Percentiles rank a stretch among this genome's conserved stretches.
phyloP scores from a whole-genome alignment of 192 early-diverging fungal species.

The Geranomyces michiganensis region DNA sequence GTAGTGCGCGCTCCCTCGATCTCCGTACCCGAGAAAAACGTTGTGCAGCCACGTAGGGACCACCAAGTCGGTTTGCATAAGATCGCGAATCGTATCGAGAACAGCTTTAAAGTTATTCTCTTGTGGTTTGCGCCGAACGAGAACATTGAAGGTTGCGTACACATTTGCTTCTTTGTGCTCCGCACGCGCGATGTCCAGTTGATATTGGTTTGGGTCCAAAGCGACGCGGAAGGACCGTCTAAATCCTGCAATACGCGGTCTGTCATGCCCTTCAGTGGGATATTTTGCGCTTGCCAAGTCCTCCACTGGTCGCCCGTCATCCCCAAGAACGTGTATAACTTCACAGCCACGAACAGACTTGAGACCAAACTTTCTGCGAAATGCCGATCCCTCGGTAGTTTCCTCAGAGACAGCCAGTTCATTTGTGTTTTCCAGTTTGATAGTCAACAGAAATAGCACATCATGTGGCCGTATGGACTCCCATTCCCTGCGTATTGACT shows the following conservation, averaged over 20 bases:
- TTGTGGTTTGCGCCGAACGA: slow-evolving; percentile 83
- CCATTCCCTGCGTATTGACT: slow-evolving; percentile 85
- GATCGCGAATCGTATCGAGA: slow-evolving; percentile 85
- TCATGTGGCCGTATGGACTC: slow-evolving; percentile 81
- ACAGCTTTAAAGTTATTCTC: slow-evolving; percentile 96
- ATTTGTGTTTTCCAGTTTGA: slow-evolving; percentile 55
- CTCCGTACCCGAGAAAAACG: slow-evolving; percentile 94
- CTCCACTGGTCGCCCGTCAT: slow-evolving; percentile 60
- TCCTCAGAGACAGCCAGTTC: slow-evolving; percentile 16
- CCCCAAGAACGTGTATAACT: slow-evolving; percentile 76
- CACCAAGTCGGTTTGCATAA: slow-evolving; percentile 80
- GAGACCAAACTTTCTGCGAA: slow-evolving; percentile 71
- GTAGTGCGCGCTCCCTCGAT: slow-evolving; percentile 78
- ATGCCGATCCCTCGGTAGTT: slow-evolving; percentile 33
- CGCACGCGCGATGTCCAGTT: slow-evolving; percentile 57
- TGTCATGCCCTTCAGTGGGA: slow-evolving; percentile 44
- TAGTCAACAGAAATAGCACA: slow-evolving; percentile 82
- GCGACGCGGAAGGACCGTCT: slow-evolving; percentile 72
- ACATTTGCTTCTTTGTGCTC: slow-evolving; percentile 65
- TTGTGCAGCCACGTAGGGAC: slow-evolving; percentile 92
- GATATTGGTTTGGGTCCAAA: slow-evolving; percentile 88
- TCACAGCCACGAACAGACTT: slow-evolving; percentile 85
- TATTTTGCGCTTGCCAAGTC: slow-evolving; percentile 36
- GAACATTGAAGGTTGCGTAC: slow-evolving; percentile 82
- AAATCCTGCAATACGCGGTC: slow-evolving; percentile 29